Conservation (phyloP, 805 yeast genomes). For the Grigorovia jiainica region DNA sequence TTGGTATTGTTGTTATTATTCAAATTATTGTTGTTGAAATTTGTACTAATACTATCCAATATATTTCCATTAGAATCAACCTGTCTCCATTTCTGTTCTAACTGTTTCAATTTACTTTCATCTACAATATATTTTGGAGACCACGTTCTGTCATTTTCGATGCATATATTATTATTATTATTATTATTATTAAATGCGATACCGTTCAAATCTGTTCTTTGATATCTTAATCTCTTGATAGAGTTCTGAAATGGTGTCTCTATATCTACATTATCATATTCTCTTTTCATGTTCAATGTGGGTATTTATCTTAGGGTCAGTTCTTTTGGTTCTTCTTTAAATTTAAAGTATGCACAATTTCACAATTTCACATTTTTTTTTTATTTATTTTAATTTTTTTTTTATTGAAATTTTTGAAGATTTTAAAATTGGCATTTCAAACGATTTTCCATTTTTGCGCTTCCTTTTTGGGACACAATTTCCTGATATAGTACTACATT, state of each 20-base stretch:
- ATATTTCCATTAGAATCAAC: background rate
- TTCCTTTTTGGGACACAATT: background rate
- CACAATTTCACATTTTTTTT: background rate
- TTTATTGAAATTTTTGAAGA: background rate
- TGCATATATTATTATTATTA: background rate
- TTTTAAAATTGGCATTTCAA: background rate
- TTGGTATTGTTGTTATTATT: background rate
- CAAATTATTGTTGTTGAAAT: background rate
- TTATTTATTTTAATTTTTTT: too few relatives aligned
- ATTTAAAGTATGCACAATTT: background rate
- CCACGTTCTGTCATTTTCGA: background rate
- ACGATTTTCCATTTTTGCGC: background rate
- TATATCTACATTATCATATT: constrained; percentile 4
- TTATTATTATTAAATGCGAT: background rate
- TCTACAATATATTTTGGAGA: background rate
- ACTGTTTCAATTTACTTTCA: constrained; percentile 1
- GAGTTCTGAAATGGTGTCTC: constrained; percentile 7
- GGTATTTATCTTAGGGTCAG: background rate
- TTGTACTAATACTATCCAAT: background rate
- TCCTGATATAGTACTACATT: background rate
- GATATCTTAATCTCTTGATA: constrained; percentile 3
- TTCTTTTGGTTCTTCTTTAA: background rate
- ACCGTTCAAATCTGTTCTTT: background rate
- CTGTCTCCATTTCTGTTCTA: constrained; percentile 1
- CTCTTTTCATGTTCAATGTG: constrained; percentile 3